Base-by-base conservation (phyloP, 208 protist genomes). In the Trypanosomatidae sp. region DNA sequence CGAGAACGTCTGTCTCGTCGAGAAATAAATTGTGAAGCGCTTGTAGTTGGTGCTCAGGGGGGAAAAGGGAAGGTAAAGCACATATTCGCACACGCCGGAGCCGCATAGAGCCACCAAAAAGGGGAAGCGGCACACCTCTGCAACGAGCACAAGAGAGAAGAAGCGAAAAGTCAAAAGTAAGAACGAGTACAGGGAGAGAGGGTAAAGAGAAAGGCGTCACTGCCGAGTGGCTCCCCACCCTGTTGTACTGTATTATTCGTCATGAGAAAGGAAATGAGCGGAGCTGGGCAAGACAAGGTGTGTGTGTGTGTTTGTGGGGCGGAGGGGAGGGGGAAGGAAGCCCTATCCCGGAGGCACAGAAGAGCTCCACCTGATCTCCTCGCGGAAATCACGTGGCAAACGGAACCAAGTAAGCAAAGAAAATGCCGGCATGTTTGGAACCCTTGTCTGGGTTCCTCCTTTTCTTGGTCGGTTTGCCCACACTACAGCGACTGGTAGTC, bases 91-190 rank as follows among this genome's bases (percentile, higher is more conserved):
- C 22, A 33, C 8, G 19, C 53, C 13, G 25, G 9, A 64, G 58
- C 22, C 5, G 28, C 19, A 33, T 17, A 17, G 33, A 2, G 36
- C 12, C 58, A 39, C 10, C 28, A 64, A 33, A 43, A 39, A 43
- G 17, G 58, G 39, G 58, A 64, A 64, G 33, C 36, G 0, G 53
- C 25, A 15, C 2, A 59, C 2, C 10, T 15, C 25, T 59, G 19
- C 17, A 22, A 22, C 12, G 49, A 22, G 17, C 17, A 6, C 49
- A 53, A 53, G 39, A 59, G 55, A 59, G 55, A 30, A 59, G 17
- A 59, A 77, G 13, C 52, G 52, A 70, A 71, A 65, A 75, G 36
- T 39, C 36, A 39, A 39, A 39, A 3, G 36, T 39, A 39, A 39
- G 36, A 39, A 39, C 36, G 53, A 25, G 25, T 33, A 6, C 22